Evolutionary conservation across 257 asterid species (phyloP).

Genomic region (Ilex aquifolium): DNA sequence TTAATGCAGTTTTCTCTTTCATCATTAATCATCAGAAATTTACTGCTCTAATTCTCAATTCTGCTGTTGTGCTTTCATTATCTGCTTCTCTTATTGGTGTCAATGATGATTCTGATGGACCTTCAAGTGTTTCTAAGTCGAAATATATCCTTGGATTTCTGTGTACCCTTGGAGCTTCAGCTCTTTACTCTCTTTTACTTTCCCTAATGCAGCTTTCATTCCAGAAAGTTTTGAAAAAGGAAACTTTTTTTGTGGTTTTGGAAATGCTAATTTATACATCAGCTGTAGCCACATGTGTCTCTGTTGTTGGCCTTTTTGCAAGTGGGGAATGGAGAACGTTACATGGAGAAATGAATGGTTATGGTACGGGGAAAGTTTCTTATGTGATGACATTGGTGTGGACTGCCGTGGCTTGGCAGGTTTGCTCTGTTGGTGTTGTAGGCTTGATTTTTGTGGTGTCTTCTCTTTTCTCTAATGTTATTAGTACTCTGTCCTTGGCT

Average conservation of each 20-base stretch:
- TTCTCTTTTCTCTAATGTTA: slow-evolving; percentile 83
- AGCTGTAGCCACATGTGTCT: slow-evolving; percentile 50
- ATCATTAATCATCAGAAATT: slow-evolving; percentile 71
- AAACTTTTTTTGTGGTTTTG: slow-evolving; percentile 71
- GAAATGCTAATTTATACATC: slow-evolving; percentile 86
- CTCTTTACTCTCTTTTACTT: slow-evolving; percentile 66
- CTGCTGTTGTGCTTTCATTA: slow-evolving; percentile 65
- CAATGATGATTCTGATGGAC: slow-evolving; percentile 54
- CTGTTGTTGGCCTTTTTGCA: slow-evolving; percentile 59
- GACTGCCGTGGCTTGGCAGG: slow-evolving; percentile 87
- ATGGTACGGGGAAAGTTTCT: slow-evolving; percentile 46
- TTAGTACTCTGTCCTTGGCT: slow-evolving; percentile 83
- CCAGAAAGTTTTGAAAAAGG: slow-evolving; percentile 74
- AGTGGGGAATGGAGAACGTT: slow-evolving; percentile 83
- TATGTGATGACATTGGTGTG: slow-evolving; percentile 70
- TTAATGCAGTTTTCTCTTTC: slow-evolving; percentile 66
- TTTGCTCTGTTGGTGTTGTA: slow-evolving; percentile 76
- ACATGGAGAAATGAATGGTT: slow-evolving; percentile 52
- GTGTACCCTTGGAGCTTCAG: slow-evolving; percentile 69
- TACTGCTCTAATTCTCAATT: slow-evolving; percentile 58
- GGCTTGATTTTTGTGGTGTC: slow-evolving; percentile 81
- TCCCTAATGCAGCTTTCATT: slow-evolving; percentile 88
- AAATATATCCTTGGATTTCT: slow-evolving; percentile 60
- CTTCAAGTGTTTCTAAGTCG: slow-evolving; percentile 44
- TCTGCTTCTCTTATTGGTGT: slow-evolving; percentile 63